phyloP scores from a whole-genome alignment of 495 filamentous ascomycete genomes.

The Aspergillus asperescens region DNA sequence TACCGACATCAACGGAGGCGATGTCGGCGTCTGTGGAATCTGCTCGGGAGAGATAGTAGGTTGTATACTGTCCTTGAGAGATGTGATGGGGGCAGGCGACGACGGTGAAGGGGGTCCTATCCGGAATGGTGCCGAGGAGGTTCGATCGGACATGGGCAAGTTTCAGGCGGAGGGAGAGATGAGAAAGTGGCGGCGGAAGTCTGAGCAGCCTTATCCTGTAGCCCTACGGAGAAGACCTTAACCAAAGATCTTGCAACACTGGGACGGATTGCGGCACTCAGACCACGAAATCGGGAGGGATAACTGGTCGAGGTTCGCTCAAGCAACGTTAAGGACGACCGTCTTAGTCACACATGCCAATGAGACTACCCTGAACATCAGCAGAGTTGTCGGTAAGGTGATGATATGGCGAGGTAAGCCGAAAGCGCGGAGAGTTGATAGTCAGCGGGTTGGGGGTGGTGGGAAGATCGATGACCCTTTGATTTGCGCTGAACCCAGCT shows the following conservation, averaged over 20 bases:
- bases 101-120: constrained; percentile 42
- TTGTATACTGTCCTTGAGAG: constrained; percentile 35
- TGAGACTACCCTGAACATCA: constrained; percentile 14
- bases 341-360: constrained; percentile 41
- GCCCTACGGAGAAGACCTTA: constrained; percentile 20
- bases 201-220: constrained; percentile 12
- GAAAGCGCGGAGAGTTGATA: constrained; percentile 16
- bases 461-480: constrained; percentile 28
- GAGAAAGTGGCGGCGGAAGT: constrained; percentile 12
- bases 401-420: background rate
- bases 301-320: constrained; percentile 37
- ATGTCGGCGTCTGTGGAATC: constrained; percentile 43
- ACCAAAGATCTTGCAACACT: constrained; percentile 16
- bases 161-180: constrained; percentile 12
- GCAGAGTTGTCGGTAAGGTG: constrained; percentile 8
- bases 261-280: constrained; percentile 13
- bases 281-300: constrained; percentile 10
- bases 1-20: constrained; percentile 52
- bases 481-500: constrained; percentile 24
- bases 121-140: constrained; percentile 34
- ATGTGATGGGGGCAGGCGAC: constrained; percentile 36
- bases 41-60: constrained; percentile 32
- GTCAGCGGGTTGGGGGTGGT: constrained; percentile 25
- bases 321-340: constrained; percentile 35
- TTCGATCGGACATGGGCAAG: constrained; percentile 44